Evolutionary conservation across 164 flowering plant genomes (phyloP), one percentile per base, ranked within the genome.

Genomic region (Berberis thunbergii): DNA sequence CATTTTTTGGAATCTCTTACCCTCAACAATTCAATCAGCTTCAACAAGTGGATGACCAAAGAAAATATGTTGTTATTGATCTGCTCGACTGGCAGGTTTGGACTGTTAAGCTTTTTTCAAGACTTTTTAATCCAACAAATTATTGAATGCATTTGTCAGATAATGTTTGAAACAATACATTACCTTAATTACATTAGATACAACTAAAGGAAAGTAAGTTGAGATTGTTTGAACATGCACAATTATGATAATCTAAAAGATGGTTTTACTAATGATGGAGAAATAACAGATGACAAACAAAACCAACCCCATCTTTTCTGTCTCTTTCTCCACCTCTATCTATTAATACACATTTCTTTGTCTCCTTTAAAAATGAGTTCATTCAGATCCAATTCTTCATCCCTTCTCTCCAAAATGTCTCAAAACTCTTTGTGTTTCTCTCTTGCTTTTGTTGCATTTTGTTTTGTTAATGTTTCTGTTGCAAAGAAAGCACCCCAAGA

Each of bases 1-100:
- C 81, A 41, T 59, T 84, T 65, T 72, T 56, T 61, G 82, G 80
- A 73, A 76, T 89, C 63, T 81, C 88, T 41, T 76, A 83, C 50
- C 84, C 95, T 1, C 67, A 75, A 67, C 78, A 92, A 48, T 69
- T 92, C 54, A 11, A 83, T 69, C 68, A 73, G 72, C 80, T 87
- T 26, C 84, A 80, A 63, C 80, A 78, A 4, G 67, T 4, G 39
- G 72, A 75, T 73, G 78, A 67, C 43, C 71, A 72, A 66, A 79
- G 80, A 2, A 85, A 81, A 11, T 81, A 77, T 69, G 64, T 86
- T 53, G 74, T 87, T 60, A 66, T 91, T 53, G 74, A 76, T 80
- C 78, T 89, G 60, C 75, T 76, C 41, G 95, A 87, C 68, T 92
- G 96, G 98, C 95, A 89, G 93, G 98, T 91, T 2, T 46, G 66